Evolutionary conservation across 768 basidiomycete genomes (phyloP), one percentile per base, ranked within the genome.

Genomic region (Termitomyces heimii): DNA sequence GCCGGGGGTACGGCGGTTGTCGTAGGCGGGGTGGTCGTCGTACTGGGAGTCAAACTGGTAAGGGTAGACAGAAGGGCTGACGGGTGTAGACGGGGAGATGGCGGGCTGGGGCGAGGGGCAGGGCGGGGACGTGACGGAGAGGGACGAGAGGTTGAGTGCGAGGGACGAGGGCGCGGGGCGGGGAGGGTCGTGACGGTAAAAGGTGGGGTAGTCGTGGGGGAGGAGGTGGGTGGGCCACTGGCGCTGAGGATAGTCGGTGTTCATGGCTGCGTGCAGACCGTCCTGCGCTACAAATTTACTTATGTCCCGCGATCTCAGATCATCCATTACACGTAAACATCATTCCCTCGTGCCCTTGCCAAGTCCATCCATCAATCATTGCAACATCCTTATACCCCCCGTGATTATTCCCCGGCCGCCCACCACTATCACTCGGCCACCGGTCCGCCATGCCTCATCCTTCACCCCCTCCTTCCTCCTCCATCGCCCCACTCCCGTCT

Each of bases 31-130:
- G 34, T 64, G 67, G 37, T 71, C 67, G 61, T 75, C 71, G 60
- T 69, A 65, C 16, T 71, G 66, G 10, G 77, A 66, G 53, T 77
- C 80, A 66, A 80, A 87, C 63, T 81, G 77, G 73, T 82, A 88
- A 9, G 63, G 65, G 56, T 73, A 80, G 32, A 60, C 66, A n/a
- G 71, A 75, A 53, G 75, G 86, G 67, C 80, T 82, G 65, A 86
- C 79, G 52, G 85, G 86, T 0, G 86, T 85, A 35, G 81, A 79
- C 1, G 81, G 80, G 66, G 83, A 80, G 46, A 86, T 84, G 14
- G 86, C 86, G 1, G 81, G 80, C 66, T 83, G 80, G 45, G 88
- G 85, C 13, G 86, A 87, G 53, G 84, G 75, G 59, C 82, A 82
- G 8, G 83, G 77, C 9, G 86, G 86, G 22, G 85, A 87, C 42